Evolutionary conservation across 2,329 filamentous ascomycete genomes (phyloP).

Genomic region (Calonectria fujianensis): DNA sequence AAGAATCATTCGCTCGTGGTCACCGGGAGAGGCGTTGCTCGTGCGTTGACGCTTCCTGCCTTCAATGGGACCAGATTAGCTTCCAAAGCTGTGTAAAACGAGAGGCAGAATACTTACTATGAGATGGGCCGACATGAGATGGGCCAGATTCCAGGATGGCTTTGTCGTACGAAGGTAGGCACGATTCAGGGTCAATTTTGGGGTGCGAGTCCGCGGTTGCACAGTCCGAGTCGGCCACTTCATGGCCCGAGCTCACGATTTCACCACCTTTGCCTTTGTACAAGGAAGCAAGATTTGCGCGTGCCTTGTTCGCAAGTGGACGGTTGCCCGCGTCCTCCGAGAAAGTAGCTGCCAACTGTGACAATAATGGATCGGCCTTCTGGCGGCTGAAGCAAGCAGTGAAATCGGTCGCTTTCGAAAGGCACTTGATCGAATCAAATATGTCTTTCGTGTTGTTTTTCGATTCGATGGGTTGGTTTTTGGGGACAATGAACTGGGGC

Average conservation of each 20-base stretch:
- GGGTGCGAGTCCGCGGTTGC: neutral
- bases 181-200: neutral
- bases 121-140: neutral
- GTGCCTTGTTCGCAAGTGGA: neutral
- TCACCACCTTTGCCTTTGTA: neutral
- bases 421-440: neutral
- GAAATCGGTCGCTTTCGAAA: constrained; percentile 1
- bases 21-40: neutral
- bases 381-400: constrained; percentile 7
- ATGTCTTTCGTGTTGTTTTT: neutral
- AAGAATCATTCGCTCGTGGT: neutral
- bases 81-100: neutral
- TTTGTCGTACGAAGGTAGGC: neutral
- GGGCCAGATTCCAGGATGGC: neutral
- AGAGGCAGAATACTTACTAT: neutral
- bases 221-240: neutral
- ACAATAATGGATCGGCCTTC: neutral
- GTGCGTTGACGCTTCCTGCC: constrained; percentile 7
- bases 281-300: neutral
- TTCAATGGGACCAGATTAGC: neutral
- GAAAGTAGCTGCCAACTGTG: neutral
- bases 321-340: neutral
- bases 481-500: neutral
- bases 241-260: neutral
- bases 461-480: neutral